Percentiles rank a stretch among this genome's conserved stretches.
phyloP scores from a whole-genome alignment of 352 stramenopile species.

The Phytophthora syringae region DNA sequence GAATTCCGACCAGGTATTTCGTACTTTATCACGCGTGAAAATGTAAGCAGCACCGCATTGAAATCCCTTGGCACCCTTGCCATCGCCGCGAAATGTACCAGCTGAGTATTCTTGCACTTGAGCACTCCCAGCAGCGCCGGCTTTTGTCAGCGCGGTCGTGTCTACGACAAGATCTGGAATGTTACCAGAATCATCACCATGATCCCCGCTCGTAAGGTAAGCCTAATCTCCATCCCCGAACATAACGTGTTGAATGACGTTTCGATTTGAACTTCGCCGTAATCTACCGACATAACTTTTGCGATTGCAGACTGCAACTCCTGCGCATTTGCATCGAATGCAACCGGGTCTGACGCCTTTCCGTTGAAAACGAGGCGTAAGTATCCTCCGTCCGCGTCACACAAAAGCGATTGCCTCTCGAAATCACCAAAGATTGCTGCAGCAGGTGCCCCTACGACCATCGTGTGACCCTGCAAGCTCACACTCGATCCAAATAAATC shows the following conservation, averaged over 20 bases:
- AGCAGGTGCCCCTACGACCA: constrained; percentile 70
- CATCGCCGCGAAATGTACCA: constrained; percentile 71
- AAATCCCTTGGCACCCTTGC: constrained; percentile 60
- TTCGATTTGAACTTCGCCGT: constrained; percentile 56
- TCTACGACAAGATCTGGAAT: constrained; percentile 67
- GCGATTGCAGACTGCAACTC: constrained; percentile 63
- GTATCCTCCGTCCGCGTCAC: constrained; percentile 74
- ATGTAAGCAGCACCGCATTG: constrained; percentile 79
- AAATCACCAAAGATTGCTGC: constrained; percentile 76
- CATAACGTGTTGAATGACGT: constrained; percentile 65
- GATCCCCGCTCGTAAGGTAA: constrained; percentile 65
- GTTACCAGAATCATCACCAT: constrained; percentile 61
- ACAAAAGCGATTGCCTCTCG: constrained; percentile 76
- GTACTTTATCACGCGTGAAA: constrained; percentile 44
- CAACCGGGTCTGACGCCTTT: constrained; percentile 56
- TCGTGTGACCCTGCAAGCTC: constrained; percentile 52
- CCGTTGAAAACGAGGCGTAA: constrained; percentile 71
- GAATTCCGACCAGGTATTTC: constrained; percentile 58
- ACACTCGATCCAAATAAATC: constrained; percentile 84
- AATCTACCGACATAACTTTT: constrained; percentile 60
- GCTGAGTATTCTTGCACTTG: constrained; percentile 60
- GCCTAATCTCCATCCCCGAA: constrained; percentile 51
- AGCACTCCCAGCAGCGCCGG: constrained; percentile 27
- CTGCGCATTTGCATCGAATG: constrained; percentile 61
- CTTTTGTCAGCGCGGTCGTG: constrained; percentile 49